Evolutionary conservation across 495 filamentous ascomycete genomes (phyloP).

Genomic region (Daldinia vernicosa): DNA sequence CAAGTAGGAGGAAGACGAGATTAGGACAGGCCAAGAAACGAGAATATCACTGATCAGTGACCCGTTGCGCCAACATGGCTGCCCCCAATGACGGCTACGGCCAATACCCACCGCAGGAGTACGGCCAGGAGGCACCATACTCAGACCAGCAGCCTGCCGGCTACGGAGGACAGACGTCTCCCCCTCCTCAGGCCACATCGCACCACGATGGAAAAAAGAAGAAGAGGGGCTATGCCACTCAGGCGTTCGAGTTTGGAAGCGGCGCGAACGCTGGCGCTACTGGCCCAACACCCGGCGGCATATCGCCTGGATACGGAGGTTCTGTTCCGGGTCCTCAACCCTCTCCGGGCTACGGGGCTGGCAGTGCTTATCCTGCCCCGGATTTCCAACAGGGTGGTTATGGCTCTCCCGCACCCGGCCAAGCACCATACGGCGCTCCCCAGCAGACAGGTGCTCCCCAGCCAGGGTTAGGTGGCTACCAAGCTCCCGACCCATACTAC

Average conservation of each 20-base stretch:
- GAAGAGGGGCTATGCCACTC: conserved; percentile 91
- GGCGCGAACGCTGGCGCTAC: conserved; percentile 83
- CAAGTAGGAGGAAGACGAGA: conserved; percentile 17
- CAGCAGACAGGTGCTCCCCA: conserved; percentile 56
- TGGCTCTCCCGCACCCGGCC: conserved; percentile 55
- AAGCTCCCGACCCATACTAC: conserved; percentile 73
- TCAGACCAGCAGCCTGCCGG: conserved; percentile 45
- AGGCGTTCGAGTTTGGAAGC: conserved; percentile 90
- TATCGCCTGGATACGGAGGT: conserved; percentile 38
- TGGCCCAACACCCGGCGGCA: conserved; percentile 47
- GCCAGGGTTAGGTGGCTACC: conserved; percentile 65
- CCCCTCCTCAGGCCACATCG: conserved; percentile 52
- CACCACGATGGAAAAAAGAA: conserved; percentile 71
- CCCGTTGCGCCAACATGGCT: conserved; percentile 56
- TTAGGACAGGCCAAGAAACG: conserved; percentile 11
- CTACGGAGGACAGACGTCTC: conserved; percentile 51
- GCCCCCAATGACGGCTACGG: conserved; percentile 66
- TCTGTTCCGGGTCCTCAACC: conserved; percentile 50
- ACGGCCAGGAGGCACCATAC: conserved; percentile 58
- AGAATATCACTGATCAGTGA: conserved; percentile 15
- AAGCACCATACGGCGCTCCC: conserved; percentile 57
- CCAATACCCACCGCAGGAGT: conserved; percentile 72
- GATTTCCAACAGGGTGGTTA: conserved; percentile 67
- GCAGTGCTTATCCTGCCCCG: conserved; percentile 63
- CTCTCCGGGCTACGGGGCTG: conserved; percentile 61